phyloP scores from a whole-genome alignment of 306 rosid species.

The Hylodesmum podocarpum region DNA sequence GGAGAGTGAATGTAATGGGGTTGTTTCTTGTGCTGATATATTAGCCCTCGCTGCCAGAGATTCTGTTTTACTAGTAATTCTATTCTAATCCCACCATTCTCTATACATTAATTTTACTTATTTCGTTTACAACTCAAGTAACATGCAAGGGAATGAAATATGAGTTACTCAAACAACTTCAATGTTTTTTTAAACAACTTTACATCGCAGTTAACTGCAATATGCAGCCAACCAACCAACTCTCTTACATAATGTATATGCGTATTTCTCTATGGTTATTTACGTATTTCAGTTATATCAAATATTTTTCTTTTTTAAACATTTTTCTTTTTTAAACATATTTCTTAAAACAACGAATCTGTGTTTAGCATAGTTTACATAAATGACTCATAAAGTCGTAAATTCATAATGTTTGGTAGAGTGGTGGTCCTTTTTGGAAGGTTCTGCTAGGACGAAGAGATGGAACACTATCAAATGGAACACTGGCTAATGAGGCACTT shows the following conservation, averaged over 20 bases:
- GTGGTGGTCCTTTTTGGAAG: slow-evolving; percentile 79
- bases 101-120: background rate
- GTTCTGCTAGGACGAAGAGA: slow-evolving; percentile 79
- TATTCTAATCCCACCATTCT: background rate
- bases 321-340: background rate
- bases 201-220: too few relatives aligned
- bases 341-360: background rate
- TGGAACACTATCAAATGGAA: slow-evolving; percentile 56
- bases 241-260: too few relatives aligned
- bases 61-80: slow-evolving; percentile 68
- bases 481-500: slow-evolving; percentile 47
- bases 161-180: background rate
- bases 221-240: too few relatives aligned
- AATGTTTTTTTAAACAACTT: too few relatives aligned
- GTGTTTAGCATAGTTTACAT: background rate
- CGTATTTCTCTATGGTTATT: too few relatives aligned
- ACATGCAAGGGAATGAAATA: background rate
- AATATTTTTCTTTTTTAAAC: too few relatives aligned
- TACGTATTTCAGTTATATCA: too few relatives aligned
- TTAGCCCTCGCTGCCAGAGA: slow-evolving; percentile 81
- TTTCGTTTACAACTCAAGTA: background rate
- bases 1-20: slow-evolving; percentile 75
- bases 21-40: slow-evolving; percentile 90
- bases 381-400: background rate
- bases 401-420: slow-evolving; percentile 48